Evolutionary conservation across 1,139 yeast species (phyloP), one percentile per base, ranked within the genome.

Genomic region (Debaryomyces coudertii): DNA sequence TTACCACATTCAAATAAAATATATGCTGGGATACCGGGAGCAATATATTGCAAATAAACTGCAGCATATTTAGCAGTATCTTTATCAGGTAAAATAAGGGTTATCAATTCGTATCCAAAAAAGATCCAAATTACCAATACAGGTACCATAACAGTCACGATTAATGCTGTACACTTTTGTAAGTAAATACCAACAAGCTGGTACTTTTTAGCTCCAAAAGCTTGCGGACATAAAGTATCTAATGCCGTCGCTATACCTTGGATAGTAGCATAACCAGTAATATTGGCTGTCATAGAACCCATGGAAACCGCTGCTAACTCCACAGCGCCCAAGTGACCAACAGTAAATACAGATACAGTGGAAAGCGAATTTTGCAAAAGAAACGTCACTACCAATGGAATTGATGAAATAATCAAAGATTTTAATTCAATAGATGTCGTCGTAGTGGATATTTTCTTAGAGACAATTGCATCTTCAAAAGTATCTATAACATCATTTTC

Each of bases 211-310:
- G 84, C 84, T 15, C 85, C 85, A 56, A 77, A 80, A 3, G 84
- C 84, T 56, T 80, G 85, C 1, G 85, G 83, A 53, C 83, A 71
- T 41, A 80, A 69, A 0, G 85, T 80, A 53, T 80, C 85, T 45
- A 80, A 66, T 0, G 83, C 78, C 1, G 85, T 79, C 1, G 85
- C 81, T 30, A 80, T 69, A 40, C 85, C 85, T 46, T 79, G 80
- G 45, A 80, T 80, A 11, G 82, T 73, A 3, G 84, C 80, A 51
- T 79, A 79, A 7, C 83, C 84, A 2, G 83, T 75, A 38, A 80
- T 80, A 51, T 79, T 80, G 3, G 82, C 81, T 9, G 83, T 77
- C 85, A 80, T 80, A 3, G 83, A 74, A n/a, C 85, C 85, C 69
- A 80, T 71, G 2, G 82, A 76, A 15, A 80, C 83, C 2, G 85